Evolutionary conservation across 352 stramenopile genomes (phyloP), one percentile per base, ranked within the genome.

Genomic region (Phytophthora colocasiae): DNA sequence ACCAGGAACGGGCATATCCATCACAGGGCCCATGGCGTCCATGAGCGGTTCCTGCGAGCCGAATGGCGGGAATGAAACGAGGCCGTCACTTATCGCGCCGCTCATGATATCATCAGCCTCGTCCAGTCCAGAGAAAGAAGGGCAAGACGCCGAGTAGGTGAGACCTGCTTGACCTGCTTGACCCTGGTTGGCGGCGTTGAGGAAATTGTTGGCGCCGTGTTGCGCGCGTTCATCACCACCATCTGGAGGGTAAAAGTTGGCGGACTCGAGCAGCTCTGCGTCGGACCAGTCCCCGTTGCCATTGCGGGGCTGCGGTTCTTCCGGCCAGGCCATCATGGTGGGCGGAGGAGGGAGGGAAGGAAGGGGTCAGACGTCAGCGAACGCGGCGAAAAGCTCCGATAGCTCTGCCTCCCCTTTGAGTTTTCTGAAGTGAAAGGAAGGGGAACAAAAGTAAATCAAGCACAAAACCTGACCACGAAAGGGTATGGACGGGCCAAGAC

Each of bases 131-230:
- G 85, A 89, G 68, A 93, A 87, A 26, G 82, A 90, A 56, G 85
- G 85, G 53, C 82, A 93, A 27, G 85, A 93, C 38, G 85, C 81
- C 31, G 85, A 93, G 53, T 83, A 86, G 17, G 85, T 90, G 49
- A 93, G 65, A 19, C 64, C 69, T 24, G 31, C 15, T 24, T 27
- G 56, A 10, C 26, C 51, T 3, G 10, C 19, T 8, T 17, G 17
- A 40, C 24, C 40, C 24, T 75, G 59, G 39, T 40, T 58, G 22
- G 39, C 38, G 22, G 39, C 32, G 66, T n/a, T 60, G 22, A 63
- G 26, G 51, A 71, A 75, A 56, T 66, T 62, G 40, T 55, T 69
- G 27, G 61, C 61, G 31, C 71, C 71, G 53, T 75, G 71, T 32
- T 78, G 71, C 14, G 71, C 56, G 47, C 66, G 71, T 58, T 78